Conservation (phyloP, 495 filamentous ascomycete species). For the Talaromyces proteolyticus region DNA sequence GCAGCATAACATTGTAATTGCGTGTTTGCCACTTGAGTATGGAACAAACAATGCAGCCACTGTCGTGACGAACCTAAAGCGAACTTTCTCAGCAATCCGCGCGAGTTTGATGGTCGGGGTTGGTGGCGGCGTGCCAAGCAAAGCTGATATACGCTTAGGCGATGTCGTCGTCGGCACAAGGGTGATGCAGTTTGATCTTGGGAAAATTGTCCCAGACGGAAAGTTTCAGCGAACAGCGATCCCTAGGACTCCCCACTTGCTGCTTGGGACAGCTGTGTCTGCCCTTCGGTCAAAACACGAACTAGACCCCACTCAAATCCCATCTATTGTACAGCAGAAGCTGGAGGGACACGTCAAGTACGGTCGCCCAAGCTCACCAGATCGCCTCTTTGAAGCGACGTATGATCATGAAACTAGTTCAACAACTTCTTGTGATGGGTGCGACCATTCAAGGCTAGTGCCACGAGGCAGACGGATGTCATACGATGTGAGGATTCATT, state of each 20-base stretch:
- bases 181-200: slow-evolving; percentile 10
- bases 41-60: slow-evolving; percentile 16
- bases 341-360: no score
- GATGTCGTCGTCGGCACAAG: slow-evolving; percentile 30
- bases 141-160: slow-evolving; percentile 33
- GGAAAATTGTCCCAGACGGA: not conserved
- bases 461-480: no score
- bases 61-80: slow-evolving; percentile 12
- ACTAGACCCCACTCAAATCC: slow-evolving; percentile 9
- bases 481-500: no score
- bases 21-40: slow-evolving; percentile 17
- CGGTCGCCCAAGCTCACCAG: no score
- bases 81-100: slow-evolving; percentile 15
- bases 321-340: slow-evolving; percentile 15
- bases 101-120: slow-evolving; percentile 40
- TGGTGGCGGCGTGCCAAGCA: slow-evolving; percentile 31
- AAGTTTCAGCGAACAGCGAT: slow-evolving; percentile 12
- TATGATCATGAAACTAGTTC: no score
- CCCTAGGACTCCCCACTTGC: slow-evolving; percentile 6
- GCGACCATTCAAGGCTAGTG: no score
- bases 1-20: slow-evolving; percentile 32
- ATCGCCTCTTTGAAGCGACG: no score
- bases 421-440: no score
- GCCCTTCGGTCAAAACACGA: slow-evolving; percentile 19
- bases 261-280: slow-evolving; percentile 9